Base-by-base conservation (phyloP, 306 rosid species). In the Betula pendula region DNA sequence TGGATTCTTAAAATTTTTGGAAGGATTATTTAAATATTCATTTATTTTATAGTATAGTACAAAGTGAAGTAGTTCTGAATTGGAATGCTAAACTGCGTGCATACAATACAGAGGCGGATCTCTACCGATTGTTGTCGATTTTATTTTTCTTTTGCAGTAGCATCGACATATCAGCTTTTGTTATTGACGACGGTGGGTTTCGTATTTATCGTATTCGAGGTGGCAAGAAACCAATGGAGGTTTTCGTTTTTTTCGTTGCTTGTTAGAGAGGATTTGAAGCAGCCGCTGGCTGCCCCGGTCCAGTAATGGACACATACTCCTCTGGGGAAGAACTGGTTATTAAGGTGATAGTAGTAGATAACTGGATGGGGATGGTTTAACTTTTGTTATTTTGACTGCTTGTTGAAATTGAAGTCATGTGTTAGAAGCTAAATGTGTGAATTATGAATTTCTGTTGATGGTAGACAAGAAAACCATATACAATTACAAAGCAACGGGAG, bases 401-500 rank as follows among this genome's bases (percentile, higher is more conserved):
- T 80, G 50, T 20, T 56, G 70, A 40, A 69, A 11, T 43, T 38
- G 51, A 53, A 70, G 65, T 53, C 62, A 35, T 49, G 4, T 70
- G 68, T 42, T 72, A 45, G 60, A 38, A 55, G 4, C 27, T 53
- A 56, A 74, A 73, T 69, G 50, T 80, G 78, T 81, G 35, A 80
- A 74, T 76, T 27, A 20, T 42, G 71, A 40, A 22, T 74, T 48
- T 62, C 47, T 87, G 71, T 70, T 68, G 55, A 73, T 82, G 81
- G 73, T 84, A 95, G 99, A 79, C 91, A 13, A 84, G 99, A 87
- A 95, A 95, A 86, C 97, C 96, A 2, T 95, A 95, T 78, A 95
- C 97, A 73, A 95, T 95, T 74, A 92, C 99, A 16, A 95, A 95
- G 88, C 99, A 92, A 87, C 91, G 99, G 75, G 99, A 95, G 73